Conservation (phyloP, 2,329 filamentous ascomycete genomes). For the Acrodontium crateriforme region DNA sequence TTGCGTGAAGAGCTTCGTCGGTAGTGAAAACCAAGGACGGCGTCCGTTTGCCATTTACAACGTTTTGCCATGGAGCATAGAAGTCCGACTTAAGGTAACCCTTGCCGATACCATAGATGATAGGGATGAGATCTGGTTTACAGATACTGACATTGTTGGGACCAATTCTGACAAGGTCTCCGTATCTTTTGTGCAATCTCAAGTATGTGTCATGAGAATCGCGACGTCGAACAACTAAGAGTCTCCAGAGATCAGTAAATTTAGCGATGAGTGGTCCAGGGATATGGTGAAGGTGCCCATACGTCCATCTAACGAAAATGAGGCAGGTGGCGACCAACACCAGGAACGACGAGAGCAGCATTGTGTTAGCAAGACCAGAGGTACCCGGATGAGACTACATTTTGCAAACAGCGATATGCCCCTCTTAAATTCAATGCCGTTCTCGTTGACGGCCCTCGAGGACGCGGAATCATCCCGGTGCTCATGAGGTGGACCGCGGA, state of each 20-base stretch:
- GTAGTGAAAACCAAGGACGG: conserved; percentile 16
- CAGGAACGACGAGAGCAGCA: conserved; percentile 4
- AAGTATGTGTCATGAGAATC: conserved; percentile 34
- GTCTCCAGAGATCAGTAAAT: conserved; percentile 34
- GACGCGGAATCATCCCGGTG: neutral
- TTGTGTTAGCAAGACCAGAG: neutral
- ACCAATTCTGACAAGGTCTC: conserved; percentile 58
- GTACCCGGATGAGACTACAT: neutral
- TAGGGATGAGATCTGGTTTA: conserved; percentile 51
- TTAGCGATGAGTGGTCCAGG: conserved; percentile 37
- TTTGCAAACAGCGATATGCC: neutral
- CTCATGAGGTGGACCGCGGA: too few species aligned
- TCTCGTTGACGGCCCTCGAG: neutral
- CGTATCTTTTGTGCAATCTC: conserved; percentile 51
- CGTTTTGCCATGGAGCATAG: conserved; percentile 9
- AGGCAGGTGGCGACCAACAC: too few species aligned
- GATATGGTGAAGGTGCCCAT: conserved; percentile 23
- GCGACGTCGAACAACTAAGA: conserved; percentile 50
- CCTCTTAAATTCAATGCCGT: neutral
- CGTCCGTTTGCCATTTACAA: conserved; percentile 13
- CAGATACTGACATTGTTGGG: conserved; percentile 62
- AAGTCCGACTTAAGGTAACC: conserved; percentile 10
- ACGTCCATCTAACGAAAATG: conserved; percentile 6
- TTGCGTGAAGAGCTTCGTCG: conserved; percentile 13
- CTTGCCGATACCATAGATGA: conserved; percentile 34